Conservation (phyloP, 345 rosid genomes). For the Balakata baccata region DNA sequence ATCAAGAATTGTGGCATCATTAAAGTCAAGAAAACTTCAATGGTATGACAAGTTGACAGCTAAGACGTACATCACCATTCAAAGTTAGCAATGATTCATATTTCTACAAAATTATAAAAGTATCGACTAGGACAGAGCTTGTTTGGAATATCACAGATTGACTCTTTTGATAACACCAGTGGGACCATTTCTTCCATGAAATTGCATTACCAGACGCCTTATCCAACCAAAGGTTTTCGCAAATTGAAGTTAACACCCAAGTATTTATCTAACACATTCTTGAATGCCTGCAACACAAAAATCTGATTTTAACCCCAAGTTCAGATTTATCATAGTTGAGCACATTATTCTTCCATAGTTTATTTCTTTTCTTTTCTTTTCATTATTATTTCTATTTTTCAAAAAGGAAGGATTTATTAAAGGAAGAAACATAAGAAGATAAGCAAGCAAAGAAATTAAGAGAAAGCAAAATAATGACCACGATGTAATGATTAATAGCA, state of each 20-base stretch:
- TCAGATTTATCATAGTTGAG: conserved; percentile 4
- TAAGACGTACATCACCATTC: conserved; percentile 30
- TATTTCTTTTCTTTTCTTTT: neutral
- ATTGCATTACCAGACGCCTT: conserved; percentile 23
- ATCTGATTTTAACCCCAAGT: conserved; percentile 2
- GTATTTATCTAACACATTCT: conserved; percentile 58
- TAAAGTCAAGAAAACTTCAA: conserved; percentile 9
- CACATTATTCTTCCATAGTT: neutral
- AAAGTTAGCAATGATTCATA: conserved; percentile 38
- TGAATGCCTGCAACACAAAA: conserved; percentile 53
- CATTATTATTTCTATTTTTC: neutral
- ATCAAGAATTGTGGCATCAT: neutral
- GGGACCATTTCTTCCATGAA: conserved; percentile 32
- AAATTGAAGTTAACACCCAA: conserved; percentile 47
- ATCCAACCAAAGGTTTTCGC: conserved; percentile 27
- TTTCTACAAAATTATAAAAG: conserved; percentile 44
- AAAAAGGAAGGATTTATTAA: neutral
- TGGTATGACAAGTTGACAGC: conserved; percentile 19
- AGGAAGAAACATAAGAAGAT: neutral
- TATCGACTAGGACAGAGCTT: conserved; percentile 37
- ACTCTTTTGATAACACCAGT: conserved; percentile 18
- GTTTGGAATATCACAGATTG: conserved; percentile 28
- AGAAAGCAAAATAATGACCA: neutral
- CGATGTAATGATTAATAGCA: neutral
- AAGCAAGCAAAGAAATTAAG: neutral